Evolutionary conservation across 2,329 filamentous ascomycete species (phyloP), one percentile per base, ranked within the genome.

Genomic region (Chalaropsis ovoidea): DNA sequence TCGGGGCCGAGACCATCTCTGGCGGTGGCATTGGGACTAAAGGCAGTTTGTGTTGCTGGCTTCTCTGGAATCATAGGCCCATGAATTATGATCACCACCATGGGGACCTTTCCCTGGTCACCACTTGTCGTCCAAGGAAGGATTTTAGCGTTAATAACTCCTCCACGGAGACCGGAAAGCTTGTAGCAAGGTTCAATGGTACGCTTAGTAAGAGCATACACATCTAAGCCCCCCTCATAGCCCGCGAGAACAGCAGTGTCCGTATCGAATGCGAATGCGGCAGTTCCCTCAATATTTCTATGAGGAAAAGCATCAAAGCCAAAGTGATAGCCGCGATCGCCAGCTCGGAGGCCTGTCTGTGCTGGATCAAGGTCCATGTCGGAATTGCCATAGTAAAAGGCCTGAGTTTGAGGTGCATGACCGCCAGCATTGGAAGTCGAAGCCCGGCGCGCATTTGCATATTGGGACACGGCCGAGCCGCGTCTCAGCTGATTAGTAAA

Each of bases 101-200:
- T 79, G 6, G 92, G 90, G 19, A 45, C 49, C 31, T 52, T 58
- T 8, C 80, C 76, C 42, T 80, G 77, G 64, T 86, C 82, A 62
- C 77, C 77, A 7, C 77, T 74, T 31, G 81, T 75, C 19, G 79
- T 82, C 82, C 87, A 90, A 0, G 89, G 86, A 61, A 96, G 75
- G 27, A 96, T 84, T 75, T 93, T 95, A 65, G 92, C 92, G 69
- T 88, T 82, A 69, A 90, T 79, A 0, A 96, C 89, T 24, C 86
- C 86, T 49, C 93, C 93, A 70, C 86, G 84, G 35, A 96, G 78
- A 3, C 89, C 90, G 71, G 87, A 86, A 61, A 96, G 76, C 65
- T 84, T 84, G 22, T 86, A 86, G 39, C 90, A 76, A 24, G 83
- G 80, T 65, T 90, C 87, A 64, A 90, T 74, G 61, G 87, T 88